phyloP scores from a whole-genome alignment of 192 early-diverging fungal species.

The Coemansia sp. region DNA sequence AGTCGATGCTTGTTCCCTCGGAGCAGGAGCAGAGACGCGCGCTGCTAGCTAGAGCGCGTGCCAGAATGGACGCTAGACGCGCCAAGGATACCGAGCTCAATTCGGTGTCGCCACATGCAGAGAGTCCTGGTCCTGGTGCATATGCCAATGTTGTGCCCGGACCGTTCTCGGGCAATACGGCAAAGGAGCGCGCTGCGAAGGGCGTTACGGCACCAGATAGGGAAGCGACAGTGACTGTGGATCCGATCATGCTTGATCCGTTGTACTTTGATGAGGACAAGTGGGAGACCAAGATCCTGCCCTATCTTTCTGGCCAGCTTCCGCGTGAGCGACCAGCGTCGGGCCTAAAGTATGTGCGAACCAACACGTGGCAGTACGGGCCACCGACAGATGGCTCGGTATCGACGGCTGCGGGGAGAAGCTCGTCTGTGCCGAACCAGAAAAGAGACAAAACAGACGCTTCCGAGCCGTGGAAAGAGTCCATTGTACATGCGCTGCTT shows the following conservation, averaged over 20 bases:
- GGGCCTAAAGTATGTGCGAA: neutral
- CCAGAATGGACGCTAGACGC: slow-evolving; percentile 7
- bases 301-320: slow-evolving; percentile 16
- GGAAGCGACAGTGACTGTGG: slow-evolving; percentile 17
- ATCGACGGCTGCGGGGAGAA: neutral
- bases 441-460: neutral
- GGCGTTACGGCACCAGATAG: slow-evolving; percentile 1
- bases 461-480: neutral
- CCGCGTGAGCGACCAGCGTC: neutral
- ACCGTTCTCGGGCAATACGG: neutral
- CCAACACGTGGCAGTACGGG: slow-evolving; percentile 4
- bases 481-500: slow-evolving; percentile 15
- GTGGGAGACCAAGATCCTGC: slow-evolving; percentile 33
- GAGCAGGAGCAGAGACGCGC: slow-evolving; percentile 44
- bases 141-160: slow-evolving; percentile 6
- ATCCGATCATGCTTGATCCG: slow-evolving; percentile 50
- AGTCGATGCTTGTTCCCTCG: slow-evolving; percentile 54
- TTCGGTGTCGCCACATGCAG: slow-evolving; percentile 37
- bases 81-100: slow-evolving; percentile 31
- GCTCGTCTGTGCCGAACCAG: neutral
- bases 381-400: neutral
- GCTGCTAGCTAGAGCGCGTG: slow-evolving; percentile 6
- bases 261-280: slow-evolving; percentile 52
- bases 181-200: slow-evolving; percentile 41
- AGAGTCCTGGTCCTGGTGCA: slow-evolving; percentile 31